phyloP scores from a whole-genome alignment of 1,284 basidiomycete genomes.

The Ganoderma leucocontextum region DNA sequence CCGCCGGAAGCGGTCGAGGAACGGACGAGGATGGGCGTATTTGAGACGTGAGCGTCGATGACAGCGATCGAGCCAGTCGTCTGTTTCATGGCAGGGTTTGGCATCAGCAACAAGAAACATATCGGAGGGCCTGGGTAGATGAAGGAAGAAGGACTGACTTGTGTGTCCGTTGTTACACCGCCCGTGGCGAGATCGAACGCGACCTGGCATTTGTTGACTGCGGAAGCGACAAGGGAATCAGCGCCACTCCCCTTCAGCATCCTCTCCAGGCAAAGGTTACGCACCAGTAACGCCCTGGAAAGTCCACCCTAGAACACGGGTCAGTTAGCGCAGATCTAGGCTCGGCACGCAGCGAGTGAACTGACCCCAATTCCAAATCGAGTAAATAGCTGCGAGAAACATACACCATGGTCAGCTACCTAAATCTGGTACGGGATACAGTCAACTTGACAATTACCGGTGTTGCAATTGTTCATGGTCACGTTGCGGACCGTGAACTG shows the following conservation, averaged over 20 bases:
- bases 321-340: not conserved
- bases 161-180: conserved; percentile 41
- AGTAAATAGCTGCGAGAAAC: conserved; percentile 35
- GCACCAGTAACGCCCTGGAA: conserved; percentile 53
- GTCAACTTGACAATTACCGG: conserved; percentile 33
- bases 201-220: conserved; percentile 56
- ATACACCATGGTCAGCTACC: not conserved
- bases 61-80: conserved; percentile 62
- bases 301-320: conserved; percentile 40
- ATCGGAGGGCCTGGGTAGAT: not conserved
- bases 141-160: conserved; percentile 7
- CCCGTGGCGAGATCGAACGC: conserved; percentile 61
- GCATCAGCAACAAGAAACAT: not conserved
- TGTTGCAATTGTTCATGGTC: conserved; percentile 62
- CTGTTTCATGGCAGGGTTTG: conserved; percentile 23
- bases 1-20: conserved; percentile 43
- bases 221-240: not conserved
- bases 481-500: conserved; percentile 68
- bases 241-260: not conserved
- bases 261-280: conserved; percentile 1
- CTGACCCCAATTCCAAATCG: conserved; percentile 68
- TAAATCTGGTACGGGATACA: not conserved
- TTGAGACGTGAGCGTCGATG: conserved; percentile 65
- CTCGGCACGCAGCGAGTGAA: not conserved
- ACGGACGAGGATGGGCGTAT: conserved; percentile 53